These are phyloP conservation scores for Fibroporia radiculosa DNA, from an alignment of 768 basidiomycete species.

Conservation along the genomic window DNA sequence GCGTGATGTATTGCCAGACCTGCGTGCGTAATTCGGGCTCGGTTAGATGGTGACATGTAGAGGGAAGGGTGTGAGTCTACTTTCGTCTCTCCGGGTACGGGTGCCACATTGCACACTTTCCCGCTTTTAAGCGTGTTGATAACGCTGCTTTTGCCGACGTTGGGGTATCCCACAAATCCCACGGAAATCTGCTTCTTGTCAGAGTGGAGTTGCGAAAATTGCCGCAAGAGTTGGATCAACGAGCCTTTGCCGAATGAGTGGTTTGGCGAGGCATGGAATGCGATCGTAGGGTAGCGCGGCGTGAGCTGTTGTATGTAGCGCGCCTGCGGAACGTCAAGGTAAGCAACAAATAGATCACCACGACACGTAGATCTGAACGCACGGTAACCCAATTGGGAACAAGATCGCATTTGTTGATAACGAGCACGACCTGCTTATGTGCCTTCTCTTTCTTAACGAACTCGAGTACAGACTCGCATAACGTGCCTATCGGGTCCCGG, in stretches of 20 bases:
- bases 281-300: conserved; percentile 90
- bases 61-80: conserved; percentile 14
- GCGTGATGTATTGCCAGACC: conserved; percentile 99
- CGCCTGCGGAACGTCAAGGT: conserved; percentile 67
- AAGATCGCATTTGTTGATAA: conserved; percentile 97
- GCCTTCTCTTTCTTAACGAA: conserved; percentile 94
- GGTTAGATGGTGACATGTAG: too few relatives aligned
- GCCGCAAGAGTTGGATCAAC: conserved; percentile 91
- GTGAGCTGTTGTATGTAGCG: conserved; percentile 95
- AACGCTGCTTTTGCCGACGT: conserved; percentile 94
- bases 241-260: conserved; percentile 99
- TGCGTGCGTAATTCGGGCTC: too few relatives aligned
- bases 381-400: conserved; percentile 99
- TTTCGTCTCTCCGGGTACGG: conserved; percentile 97
- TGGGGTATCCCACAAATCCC: conserved; percentile 96
- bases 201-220: conserved; percentile 93
- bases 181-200: conserved; percentile 99
- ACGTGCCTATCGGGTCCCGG: conserved; percentile 89
- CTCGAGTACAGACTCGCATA: conserved; percentile 90
- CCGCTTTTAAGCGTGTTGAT: conserved; percentile 98
- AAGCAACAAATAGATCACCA: neutral
- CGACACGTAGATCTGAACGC: conserved; percentile 23
- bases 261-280: conserved; percentile 97
- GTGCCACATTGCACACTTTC: conserved; percentile 95
- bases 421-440: conserved; percentile 93